Conservation (phyloP, 345 rosid genomes). For the Euphorbia pulcherrima region DNA sequence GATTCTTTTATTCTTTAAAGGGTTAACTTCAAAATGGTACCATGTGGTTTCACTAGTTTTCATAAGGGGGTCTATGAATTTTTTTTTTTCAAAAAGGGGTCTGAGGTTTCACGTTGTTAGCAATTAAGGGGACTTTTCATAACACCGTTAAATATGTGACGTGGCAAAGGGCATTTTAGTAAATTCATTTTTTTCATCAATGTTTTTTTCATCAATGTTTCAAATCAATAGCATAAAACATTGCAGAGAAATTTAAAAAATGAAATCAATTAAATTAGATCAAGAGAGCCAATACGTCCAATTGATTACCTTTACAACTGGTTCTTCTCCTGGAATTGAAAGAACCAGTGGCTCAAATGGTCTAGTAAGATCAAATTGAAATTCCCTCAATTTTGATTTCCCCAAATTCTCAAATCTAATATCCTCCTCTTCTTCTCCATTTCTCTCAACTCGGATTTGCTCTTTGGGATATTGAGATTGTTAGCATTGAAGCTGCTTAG, state of each 20-base stretch:
- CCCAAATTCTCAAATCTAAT: conserved; percentile 38
- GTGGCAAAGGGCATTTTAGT: no score
- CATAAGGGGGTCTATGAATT: no score
- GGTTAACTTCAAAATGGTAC: no score
- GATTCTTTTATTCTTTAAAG: no score
- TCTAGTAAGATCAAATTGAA: conserved; percentile 63
- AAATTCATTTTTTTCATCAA: no score
- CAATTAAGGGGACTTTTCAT: no score
- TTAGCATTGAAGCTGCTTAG: conserved; percentile 68
- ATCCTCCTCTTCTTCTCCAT: conserved; percentile 35
- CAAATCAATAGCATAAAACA: neutral
- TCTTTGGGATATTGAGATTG: neutral
- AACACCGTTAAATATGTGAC: no score
- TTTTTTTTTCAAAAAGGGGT: no score
- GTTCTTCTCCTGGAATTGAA: conserved; percentile 52
- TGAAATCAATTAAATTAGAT: neutral
- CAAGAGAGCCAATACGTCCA: neutral
- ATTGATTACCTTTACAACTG: conserved; percentile 55
- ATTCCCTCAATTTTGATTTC: conserved; percentile 51
- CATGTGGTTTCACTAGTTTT: no score
- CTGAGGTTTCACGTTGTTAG: no score
- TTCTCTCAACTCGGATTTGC: conserved; percentile 20
- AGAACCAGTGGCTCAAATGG: conserved; percentile 73
- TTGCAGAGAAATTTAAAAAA: neutral
- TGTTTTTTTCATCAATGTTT: no score